Conservation (phyloP, 352 stramenopile genomes). For the Phytopythium ostracodes region DNA sequence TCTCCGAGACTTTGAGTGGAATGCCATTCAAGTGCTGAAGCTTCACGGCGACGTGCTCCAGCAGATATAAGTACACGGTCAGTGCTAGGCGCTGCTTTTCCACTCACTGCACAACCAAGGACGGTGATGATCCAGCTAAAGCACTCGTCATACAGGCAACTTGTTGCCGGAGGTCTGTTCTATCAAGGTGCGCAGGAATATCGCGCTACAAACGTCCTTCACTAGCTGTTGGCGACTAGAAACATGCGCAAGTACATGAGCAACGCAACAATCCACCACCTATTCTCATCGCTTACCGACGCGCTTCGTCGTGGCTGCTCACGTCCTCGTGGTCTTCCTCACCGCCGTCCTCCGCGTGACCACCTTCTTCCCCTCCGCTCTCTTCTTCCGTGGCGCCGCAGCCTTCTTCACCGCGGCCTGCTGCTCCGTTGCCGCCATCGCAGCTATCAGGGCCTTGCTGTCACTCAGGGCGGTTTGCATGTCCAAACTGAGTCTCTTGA, state of each 20-base stretch:
- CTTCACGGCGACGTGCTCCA: background rate
- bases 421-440: background rate
- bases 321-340: background rate
- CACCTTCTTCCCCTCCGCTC: background rate
- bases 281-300: background rate
- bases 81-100: background rate
- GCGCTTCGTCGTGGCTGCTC: background rate
- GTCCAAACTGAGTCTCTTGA: slow-evolving; percentile 32
- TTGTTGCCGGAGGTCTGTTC: background rate
- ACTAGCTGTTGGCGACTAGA: background rate
- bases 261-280: background rate
- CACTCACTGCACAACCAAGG: no score
- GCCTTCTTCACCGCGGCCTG: background rate
- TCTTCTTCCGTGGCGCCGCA: background rate
- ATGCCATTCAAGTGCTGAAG: no score
- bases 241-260: background rate
- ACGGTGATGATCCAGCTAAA: background rate
- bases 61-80: background rate
- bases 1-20: no score
- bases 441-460: background rate
- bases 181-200: background rate
- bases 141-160: background rate
- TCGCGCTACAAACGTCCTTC: background rate
- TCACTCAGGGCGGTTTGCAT: background rate
- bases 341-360: background rate